Evolutionary conservation across 208 protist species (phyloP), one percentile per base, ranked within the genome.

Genomic region (Hexamita inflata): DNA sequence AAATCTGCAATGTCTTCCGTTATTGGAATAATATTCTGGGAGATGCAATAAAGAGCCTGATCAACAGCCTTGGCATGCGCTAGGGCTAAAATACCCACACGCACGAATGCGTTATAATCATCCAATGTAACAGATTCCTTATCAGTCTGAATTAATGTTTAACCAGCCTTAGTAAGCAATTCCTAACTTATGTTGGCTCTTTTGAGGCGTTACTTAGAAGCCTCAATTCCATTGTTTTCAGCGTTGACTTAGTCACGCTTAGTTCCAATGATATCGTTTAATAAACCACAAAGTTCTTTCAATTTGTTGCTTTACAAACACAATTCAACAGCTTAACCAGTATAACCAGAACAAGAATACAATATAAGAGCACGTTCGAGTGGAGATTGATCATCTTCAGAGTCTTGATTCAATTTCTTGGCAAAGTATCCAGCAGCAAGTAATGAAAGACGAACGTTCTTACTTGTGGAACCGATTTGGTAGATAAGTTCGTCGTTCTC

Each of bases 401-500:
- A 66, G 28, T 19, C n/a, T 9, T 49, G 11, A 9, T 45, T 34
- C 26, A 15, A 13, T 34, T 49, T 40, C 24, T 70, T 49, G 4
- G 64, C 26, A n/a, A 70, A 70, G 35, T 70, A 70, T 49, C 19
- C 38, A 32, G 64, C 64, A 4, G 64, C 64, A 7, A 45, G 30
- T 9, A 70, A 34, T 9, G 30, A 30, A n/a, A 70, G 7, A 2
- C 64, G n/a, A 7, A 45, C 4, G 38, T 38, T 70, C 32, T 70
- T n/a, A 30, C 19, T 42, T 15, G 64, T 49, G 15, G 32, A 45
- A 15, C 38, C 64, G 28, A 70, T 70, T 7, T 49, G 11, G 40
- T 70, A 70, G n/a, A 70, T 70, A 7, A 70, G 9, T 19, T 70
- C 64, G 38, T 70, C 64, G 38, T 40, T 38, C 35, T 70, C 11